Base-by-base conservation (phyloP, 352 stramenopile genomes). In the Phytophthora nicotianae region DNA sequence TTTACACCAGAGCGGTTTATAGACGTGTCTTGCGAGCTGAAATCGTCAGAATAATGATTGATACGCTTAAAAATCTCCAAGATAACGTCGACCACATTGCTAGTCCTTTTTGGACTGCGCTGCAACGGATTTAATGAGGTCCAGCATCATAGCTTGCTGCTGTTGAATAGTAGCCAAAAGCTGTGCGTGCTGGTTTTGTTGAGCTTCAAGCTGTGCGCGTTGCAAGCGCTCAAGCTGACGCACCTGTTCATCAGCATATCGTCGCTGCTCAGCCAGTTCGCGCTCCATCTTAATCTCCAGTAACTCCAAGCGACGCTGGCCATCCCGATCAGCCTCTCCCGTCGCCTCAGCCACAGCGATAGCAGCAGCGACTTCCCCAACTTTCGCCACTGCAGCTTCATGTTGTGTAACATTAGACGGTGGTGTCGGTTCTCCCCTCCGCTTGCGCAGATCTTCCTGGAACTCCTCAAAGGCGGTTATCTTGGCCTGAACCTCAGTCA, bases 71-170 rank as follows among this genome's bases (percentile, higher is more conserved):
- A 17, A n/a, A n/a, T n/a, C 33, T 26, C 27, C 13, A 41, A 38
- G 1, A 24, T 46, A 35, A 35, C 29, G 7, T 29, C 29, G 5
- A 9, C n/a, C 32, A 3, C 33, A 17, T 27, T 45, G 4, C 50
- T 67, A 67, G 11, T 64, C 47, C 40, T 58, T 69, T 43, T 67
- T 66, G 37, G 46, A 41, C 16, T 61, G 50, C 17, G 61, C 54
- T 47, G 60, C 54, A 49, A 70, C 54, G 0, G 65, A 62, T 35
- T 76, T 76, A 26, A 79, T 72, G 9, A 79, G 37, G 11, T 79
- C 67, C 13, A 79, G 46, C 55, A 79, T 76, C 67, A 68, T 79
- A 14, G 60, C 51, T 46, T 79, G 71, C 16, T 79, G 71, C 20
- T 76, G 71, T 46, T 79, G 50, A 33, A 79, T 74, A 23, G 65